Percentiles rank a stretch among this genome's conserved stretches.
These are phyloP conservation scores for Psilocybe tampanensis DNA, from an alignment of 768 basidiomycete genomes.

Conservation along the genomic window DNA sequence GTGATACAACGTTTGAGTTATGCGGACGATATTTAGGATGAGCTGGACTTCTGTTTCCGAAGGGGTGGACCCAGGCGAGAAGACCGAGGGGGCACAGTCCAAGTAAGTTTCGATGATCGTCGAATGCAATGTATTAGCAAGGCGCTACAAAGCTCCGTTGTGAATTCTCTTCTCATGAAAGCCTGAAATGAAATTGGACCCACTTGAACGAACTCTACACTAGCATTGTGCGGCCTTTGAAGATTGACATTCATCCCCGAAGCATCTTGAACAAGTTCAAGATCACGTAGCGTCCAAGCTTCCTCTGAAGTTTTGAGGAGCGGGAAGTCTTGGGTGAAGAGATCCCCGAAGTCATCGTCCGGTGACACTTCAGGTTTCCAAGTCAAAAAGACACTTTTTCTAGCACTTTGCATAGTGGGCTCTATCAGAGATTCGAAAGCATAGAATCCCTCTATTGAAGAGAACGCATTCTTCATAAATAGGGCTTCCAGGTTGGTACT, in stretches of 20 bases:
- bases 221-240: conserved; percentile 10
- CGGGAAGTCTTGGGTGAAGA: conserved; percentile 27
- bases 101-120: conserved; percentile 83
- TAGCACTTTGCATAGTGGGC: conserved; percentile 20
- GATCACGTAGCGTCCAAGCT: conserved; percentile 36
- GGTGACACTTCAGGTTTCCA: conserved; percentile 40
- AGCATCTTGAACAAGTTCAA: conserved; percentile 16
- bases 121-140: conserved; percentile 76
- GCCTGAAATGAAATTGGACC: not conserved
- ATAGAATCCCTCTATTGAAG: conserved; percentile 48
- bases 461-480: conserved; percentile 69
- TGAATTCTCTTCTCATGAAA: not conserved
- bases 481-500: conserved; percentile 46
- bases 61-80: conserved; percentile 64
- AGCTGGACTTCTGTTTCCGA: conserved; percentile 63
- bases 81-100: conserved; percentile 83
- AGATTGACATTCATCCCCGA: not conserved
- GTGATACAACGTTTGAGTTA: conserved; percentile 64
- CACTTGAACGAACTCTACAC: conserved; percentile 22
- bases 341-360: conserved; percentile 38
- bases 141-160: conserved; percentile 41
- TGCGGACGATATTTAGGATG: conserved; percentile 56
- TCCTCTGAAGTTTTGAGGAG: conserved; percentile 20
- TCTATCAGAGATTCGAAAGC: conserved; percentile 53
- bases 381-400: conserved; percentile 6